Evolutionary conservation across 805 yeast genomes (phyloP).

Genomic region (Monosporozyma yasuniensis): DNA sequence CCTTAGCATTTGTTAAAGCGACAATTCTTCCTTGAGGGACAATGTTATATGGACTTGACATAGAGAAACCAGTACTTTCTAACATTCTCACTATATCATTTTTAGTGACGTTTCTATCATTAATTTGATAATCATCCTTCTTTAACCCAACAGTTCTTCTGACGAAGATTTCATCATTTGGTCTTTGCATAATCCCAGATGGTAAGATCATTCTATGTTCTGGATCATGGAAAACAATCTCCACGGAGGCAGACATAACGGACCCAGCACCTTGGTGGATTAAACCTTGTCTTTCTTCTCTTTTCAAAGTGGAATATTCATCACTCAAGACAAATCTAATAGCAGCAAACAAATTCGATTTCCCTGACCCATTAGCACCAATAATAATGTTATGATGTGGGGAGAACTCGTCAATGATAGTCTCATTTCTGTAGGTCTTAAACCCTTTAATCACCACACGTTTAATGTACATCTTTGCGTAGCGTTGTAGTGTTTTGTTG

Average conservation of each 20-base stretch:
- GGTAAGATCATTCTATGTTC: conserved; percentile 64
- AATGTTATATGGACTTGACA: conserved; percentile 86
- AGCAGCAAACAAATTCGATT: conserved; percentile 92
- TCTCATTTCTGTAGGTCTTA: conserved; percentile 81
- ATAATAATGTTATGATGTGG: conserved; percentile 81
- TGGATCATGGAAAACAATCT: conserved; percentile 73
- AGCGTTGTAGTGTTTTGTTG: background rate
- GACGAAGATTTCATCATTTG: conserved; percentile 53
- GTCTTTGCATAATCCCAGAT: conserved; percentile 25
- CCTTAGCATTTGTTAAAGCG: conserved; percentile 80
- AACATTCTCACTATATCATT: conserved; percentile 72
- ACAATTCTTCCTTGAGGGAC: conserved; percentile 96
- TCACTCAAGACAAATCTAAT: conserved; percentile 87
- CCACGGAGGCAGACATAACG: conserved; percentile 88
- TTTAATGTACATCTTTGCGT: conserved; percentile 32
- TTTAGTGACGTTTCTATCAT: conserved; percentile 69
- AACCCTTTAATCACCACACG: conserved; percentile 80
- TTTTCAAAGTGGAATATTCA: conserved; percentile 72
- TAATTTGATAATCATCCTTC: conserved; percentile 83
- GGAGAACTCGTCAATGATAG: conserved; percentile 65
- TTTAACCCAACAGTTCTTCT: conserved; percentile 89
- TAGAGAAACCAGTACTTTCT: conserved; percentile 88
- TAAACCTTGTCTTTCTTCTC: conserved; percentile 79
- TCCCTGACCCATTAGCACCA: conserved; percentile 95
- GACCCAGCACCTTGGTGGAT: conserved; percentile 80